Percentiles rank a stretch among this genome's conserved stretches.
Evolutionary conservation across 1,139 yeast genomes (phyloP).

Genomic region (Candida freyschussii): DNA sequence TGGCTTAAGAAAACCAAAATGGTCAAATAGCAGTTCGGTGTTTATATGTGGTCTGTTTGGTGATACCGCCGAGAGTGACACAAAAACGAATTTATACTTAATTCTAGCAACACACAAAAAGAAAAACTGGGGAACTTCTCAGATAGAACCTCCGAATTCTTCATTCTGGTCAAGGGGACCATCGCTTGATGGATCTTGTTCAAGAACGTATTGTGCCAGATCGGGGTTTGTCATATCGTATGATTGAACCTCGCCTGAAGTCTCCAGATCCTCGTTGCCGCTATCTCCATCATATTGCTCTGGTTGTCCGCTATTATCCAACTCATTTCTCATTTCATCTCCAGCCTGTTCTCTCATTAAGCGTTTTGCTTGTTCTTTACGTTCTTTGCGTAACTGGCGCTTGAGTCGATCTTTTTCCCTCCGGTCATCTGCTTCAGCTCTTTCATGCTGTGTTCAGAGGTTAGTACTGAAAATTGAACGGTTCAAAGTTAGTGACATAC

Average conservation of each 20-base stretch:
- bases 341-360: neutral
- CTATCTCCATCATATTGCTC: constrained; percentile 2
- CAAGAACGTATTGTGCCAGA: constrained; percentile 10
- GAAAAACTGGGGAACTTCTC: too few relatives aligned
- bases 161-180: too few relatives aligned
- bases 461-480: neutral
- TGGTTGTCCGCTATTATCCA: constrained; percentile 3
- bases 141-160: too few relatives aligned
- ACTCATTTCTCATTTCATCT: constrained; percentile 1
- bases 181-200: constrained; percentile 4
- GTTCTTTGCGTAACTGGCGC: constrained; percentile 20
- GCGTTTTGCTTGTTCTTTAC: constrained; percentile 12
- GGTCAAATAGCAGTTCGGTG: too few relatives aligned
- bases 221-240: constrained; percentile 14
- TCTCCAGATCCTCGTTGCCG: constrained; percentile 1
- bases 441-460: constrained; percentile 14
- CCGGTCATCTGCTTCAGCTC: constrained; percentile 22
- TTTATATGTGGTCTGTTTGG: too few relatives aligned
- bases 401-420: constrained; percentile 22
- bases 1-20: too few relatives aligned
- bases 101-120: too few relatives aligned
- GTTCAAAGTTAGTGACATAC: constrained; percentile 6
- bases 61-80: too few relatives aligned
- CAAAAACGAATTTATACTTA: too few relatives aligned
- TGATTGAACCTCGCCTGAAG: constrained; percentile 17